A percentile compares a stretch with the other conserved stretches of the same genome.
Conservation (phyloP, 768 basidiomycete genomes). For the Suillus paluster region DNA sequence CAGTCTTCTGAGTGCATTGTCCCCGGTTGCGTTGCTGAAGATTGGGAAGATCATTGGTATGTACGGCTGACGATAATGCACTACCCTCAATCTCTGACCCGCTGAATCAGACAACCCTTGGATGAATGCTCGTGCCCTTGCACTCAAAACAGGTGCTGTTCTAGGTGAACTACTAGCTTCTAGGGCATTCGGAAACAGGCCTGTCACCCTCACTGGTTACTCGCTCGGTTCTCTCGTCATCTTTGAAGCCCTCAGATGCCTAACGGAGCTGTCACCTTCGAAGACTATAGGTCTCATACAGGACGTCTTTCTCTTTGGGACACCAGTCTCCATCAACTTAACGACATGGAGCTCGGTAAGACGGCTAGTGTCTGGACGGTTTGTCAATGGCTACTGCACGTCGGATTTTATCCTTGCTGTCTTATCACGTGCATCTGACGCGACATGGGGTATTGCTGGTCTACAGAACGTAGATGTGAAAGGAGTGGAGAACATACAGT, state of each 20-base stretch:
- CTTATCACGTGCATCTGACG: constrained; percentile 49
- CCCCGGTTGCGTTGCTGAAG: constrained; percentile 53
- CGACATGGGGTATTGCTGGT: constrained; percentile 56
- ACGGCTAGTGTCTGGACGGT: constrained; percentile 52
- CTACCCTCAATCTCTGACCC: not conserved
- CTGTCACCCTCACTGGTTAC: constrained; percentile 59
- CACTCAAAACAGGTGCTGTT: constrained; percentile 56
- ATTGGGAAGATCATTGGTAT: constrained; percentile 58
- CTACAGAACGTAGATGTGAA: constrained; percentile 49
- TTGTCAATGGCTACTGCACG: constrained; percentile 57
- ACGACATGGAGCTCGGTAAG: constrained; percentile 50
- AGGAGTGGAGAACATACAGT: constrained; percentile 57
- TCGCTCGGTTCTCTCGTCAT: constrained; percentile 61
- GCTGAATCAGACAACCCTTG: constrained; percentile 55
- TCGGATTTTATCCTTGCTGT: constrained; percentile 60
- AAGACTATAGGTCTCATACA: constrained; percentile 53
- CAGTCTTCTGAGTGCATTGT: constrained; percentile 50
- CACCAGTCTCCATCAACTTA: constrained; percentile 47
- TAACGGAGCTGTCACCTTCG: constrained; percentile 47
- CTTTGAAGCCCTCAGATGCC: constrained; percentile 55
- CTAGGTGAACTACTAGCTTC: constrained; percentile 54
- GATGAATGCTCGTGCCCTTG: constrained; percentile 58
- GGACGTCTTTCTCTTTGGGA: constrained; percentile 59
- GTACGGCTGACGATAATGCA: constrained; percentile 12
- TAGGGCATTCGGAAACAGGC: constrained; percentile 56